Percentiles rank a stretch among this genome's conserved stretches.
phyloP scores from a whole-genome alignment of 805 yeast genomes.

The Kluyveromyces starmeri region DNA sequence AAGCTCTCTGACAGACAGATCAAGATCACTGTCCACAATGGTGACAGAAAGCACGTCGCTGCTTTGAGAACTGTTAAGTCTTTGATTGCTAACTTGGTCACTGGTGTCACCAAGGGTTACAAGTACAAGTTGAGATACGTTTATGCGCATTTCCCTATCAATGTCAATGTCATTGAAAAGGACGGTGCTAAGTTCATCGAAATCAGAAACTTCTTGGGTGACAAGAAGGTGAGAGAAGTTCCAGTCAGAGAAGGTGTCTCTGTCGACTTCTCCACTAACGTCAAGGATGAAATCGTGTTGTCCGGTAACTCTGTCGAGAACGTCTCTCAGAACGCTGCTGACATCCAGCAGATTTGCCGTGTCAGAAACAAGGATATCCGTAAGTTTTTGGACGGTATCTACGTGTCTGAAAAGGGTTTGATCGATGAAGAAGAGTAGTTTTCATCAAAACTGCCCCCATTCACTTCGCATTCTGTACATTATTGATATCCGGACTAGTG shows the following conservation, averaged over 20 bases:
- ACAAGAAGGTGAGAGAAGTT: conserved; percentile 90
- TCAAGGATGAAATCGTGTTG: conserved; percentile 91
- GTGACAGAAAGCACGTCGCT: conserved; percentile 99
- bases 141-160: conserved; percentile 99
- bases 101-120: conserved; percentile 99
- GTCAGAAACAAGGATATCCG: conserved; percentile 99
- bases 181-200: conserved; percentile 73
- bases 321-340: conserved; percentile 98
- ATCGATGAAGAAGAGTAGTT: conserved; percentile 60
- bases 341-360: conserved; percentile 94
- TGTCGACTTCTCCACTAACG: conserved; percentile 69
- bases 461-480: no score
- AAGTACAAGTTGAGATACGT: conserved; percentile 99
- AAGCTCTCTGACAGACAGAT: conserved; percentile 65
- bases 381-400: conserved; percentile 99
- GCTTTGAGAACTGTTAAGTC: conserved; percentile 98
- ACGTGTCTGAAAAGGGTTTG: conserved; percentile 92
- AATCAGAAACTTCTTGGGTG: conserved; percentile 99
- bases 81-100: conserved; percentile 84
- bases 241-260: conserved; percentile 83
- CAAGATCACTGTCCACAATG: conserved; percentile 92
- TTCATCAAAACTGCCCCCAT: no score
- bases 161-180: conserved; percentile 81
- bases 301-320: conserved; percentile 94
- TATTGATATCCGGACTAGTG: no score